Base-by-base conservation (phyloP, 495 filamentous ascomycete genomes). In the Clavariopsis aquatica region DNA sequence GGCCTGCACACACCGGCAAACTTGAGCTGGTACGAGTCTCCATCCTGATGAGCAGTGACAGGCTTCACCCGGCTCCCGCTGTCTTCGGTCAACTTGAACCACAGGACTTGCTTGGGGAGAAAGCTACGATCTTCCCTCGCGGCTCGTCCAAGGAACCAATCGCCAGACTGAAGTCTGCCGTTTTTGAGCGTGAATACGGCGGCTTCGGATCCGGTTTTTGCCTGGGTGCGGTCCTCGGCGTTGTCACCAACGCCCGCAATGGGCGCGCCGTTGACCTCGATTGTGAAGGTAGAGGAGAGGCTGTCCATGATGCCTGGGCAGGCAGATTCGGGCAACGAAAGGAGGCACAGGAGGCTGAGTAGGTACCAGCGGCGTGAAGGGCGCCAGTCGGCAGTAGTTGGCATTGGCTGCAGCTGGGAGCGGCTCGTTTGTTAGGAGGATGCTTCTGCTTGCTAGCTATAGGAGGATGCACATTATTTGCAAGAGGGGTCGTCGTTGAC, bases 141-240 rank as follows among this genome's bases (percentile, higher is more conserved):
- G 10, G 22, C 1, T 28, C 56, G 56, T 47, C 41, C 45, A 59
- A 59, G 56, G 19, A 31, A 6, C 56, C 56, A 49, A 19, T 59
- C 56, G 24, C 56, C 56, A 23, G 12, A 59, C 20, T 49, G 22
- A 22, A 59, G 56, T 4, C 56, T 38, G 24, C 56, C 56, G 29
- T 59, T 24, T 22, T 59, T 27, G 41, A 59, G 56, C 41, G 38
- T 59, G 56, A 59, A 59, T 2, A 59, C 22, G 2, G 56, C 56
- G 9, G 56, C 56, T 19, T 59, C 56, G 12, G 56, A 20, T 17
- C 56, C 56, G 41, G 43, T 49, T 17, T 59, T 59, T 29, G 56
- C 56, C 34, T 47, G 56, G 7, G 24, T 28, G 24, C 17, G 56
- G 20, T 49, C 38, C 27, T 49, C 56, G 22, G 56, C 43, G 26